Evolutionary conservation across 345 rosid species (phyloP), one percentile per base, ranked within the genome.

Genomic region (Camelina sativa): DNA sequence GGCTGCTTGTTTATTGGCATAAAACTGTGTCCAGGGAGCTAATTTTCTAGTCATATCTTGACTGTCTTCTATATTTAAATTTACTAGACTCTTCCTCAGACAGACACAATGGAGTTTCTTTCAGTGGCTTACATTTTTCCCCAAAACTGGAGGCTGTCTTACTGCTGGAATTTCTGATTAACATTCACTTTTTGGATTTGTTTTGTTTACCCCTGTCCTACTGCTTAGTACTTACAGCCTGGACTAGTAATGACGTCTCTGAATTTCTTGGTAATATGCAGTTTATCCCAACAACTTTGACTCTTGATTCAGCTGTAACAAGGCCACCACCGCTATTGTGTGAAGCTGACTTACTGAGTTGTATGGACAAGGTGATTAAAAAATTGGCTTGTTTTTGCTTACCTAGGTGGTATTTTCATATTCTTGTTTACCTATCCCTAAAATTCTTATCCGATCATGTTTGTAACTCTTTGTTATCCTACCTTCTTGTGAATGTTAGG

Each of bases 291-390:
- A 85, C 92, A 59, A 73, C 85, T 37, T 65, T 94, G 81, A 89
- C 92, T 83, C 93, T 94, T 77, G 97, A 94, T 81, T 82, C 97
- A n/a, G 96, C 96, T 71, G 84, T 89, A 30, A 91, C 99, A 13
- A 87, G 92, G 77, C 97, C 99, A 47, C 97, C 97, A 6, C 97
- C 97, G 46, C 87, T 86, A 57, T 69, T 92, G 65, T 87, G 99
- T 79, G 99, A 94, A 86, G 91, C 99, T 67, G 99, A 94, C 82
- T 82, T 94, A 71, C 79, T 94, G 73, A 82, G 85, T 80, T 89
- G 97, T 84, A 94, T 94, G 99, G 97, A 94, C 87, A 92, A 92
- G 97, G 99, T 92, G 79, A 83, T 77, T 48, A 56, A 62, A 47
- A 62, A 47, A 70, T 47, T 6, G 20, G 32, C 40, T 73, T 74